phyloP scores from a whole-genome alignment of 73 alveolate species.

The Tetrahymena malaccensis region DNA sequence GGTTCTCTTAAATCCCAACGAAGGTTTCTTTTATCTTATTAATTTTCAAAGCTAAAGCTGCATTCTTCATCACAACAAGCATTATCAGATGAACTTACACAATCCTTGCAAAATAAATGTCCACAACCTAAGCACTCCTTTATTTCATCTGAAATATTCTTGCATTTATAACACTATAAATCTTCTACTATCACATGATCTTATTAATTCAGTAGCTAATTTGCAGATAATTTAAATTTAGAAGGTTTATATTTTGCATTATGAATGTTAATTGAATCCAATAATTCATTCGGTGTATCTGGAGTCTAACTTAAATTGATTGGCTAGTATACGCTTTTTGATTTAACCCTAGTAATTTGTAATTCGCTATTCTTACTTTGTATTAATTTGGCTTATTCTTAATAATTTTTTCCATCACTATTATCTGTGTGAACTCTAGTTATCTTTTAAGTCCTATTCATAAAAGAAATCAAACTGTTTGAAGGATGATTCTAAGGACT shows the following conservation, averaged over 20 bases:
- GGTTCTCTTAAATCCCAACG: not conserved
- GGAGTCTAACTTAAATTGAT: not conserved
- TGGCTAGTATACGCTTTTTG: not conserved
- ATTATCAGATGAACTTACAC: not conserved
- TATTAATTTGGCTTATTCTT: not conserved
- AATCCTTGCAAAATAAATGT: not conserved
- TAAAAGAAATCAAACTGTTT: not conserved
- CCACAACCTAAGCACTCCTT: not conserved
- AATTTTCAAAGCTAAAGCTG: not conserved
- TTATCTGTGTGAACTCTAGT: not conserved
- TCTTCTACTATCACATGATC: not conserved
- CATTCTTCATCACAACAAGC: not conserved
- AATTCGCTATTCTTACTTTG: not conserved
- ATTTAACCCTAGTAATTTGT: not conserved
- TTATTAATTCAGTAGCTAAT: not conserved
- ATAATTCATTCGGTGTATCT: not conserved
- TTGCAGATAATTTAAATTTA: not conserved
- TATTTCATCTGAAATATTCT: not conserved
- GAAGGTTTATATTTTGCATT: not conserved
- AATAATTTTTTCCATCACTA: not conserved
- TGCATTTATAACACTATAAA: not conserved
- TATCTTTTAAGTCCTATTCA: not conserved
- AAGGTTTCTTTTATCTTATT: not conserved
- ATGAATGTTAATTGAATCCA: not conserved
- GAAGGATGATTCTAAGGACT: not conserved